Evolutionary conservation across 768 basidiomycete genomes (phyloP), one percentile per base, ranked within the genome.

Genomic region (Boletales sp.): DNA sequence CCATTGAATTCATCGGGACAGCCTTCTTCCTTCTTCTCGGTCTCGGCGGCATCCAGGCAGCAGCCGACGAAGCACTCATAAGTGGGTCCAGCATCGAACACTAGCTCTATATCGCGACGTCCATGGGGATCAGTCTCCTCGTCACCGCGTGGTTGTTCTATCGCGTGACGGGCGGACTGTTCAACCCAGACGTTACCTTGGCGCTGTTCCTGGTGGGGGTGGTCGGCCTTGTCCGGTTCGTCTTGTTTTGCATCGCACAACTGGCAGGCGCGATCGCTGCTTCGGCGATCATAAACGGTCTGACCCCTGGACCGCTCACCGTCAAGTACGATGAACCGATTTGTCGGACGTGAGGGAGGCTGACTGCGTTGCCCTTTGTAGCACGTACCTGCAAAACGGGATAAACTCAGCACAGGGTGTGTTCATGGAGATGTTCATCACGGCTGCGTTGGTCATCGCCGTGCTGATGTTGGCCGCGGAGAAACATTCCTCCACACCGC

Each of bases 401-500:
- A 65, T 79, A 51, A 85, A 75, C 65, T 52, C 64, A 4, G 73
- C 80, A 1, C 82, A 86, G 62, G 83, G 73, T 11, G 75, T 84
- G 15, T 86, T 86, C 63, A 84, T 86, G 52, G 84, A 87, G 62
- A 82, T 84, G 77, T 86, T 86, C 65, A 76, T 80, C 56, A 86
- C 84, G 13, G 71, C 78, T 12, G 71, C 73, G 14, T 71, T 86
- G 36, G 77, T 81, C 38, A 64, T 84, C 13, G 71, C 85, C 7
- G 81, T 86, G n/a, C 76, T 86, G 53, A 86, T 87, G 83, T 64
- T 87, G 21, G 85, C 86, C 5, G 81, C 80, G 14, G 86, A 86
- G 66, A 86, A 86, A 65, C 84, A 85, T 56, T 68, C 72, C 25
- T 72, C 73, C 2, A 86, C 84, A 1, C 80, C 84, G 0, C 83